phyloP scores from a whole-genome alignment of 179 eudicot genomes.

The Silene vulgaris region DNA sequence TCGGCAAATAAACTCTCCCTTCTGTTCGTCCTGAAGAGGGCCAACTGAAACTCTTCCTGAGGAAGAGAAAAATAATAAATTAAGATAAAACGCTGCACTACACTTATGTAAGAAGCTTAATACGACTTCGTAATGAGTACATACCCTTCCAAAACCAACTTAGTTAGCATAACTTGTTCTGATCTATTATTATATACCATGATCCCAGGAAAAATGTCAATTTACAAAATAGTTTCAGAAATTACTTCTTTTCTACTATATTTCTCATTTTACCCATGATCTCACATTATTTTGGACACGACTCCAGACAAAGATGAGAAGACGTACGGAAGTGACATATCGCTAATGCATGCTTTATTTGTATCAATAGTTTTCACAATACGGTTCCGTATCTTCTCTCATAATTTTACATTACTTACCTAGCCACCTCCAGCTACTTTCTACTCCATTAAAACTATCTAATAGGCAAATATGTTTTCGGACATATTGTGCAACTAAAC shows the following conservation, averaged over 20 bases:
- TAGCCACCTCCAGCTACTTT: too few relatives aligned
- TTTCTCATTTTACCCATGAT: neutral
- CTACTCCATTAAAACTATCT: neutral
- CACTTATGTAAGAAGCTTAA: slow-evolving; percentile 1
- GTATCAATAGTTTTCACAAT: neutral
- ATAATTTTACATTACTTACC: neutral
- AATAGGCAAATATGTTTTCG: neutral
- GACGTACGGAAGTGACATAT: neutral
- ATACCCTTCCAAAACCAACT: neutral
- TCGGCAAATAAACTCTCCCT: slow-evolving; percentile 98
- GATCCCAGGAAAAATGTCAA: too few relatives aligned
- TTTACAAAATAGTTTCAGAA: neutral
- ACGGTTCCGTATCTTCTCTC: neutral
- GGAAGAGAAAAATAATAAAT: slow-evolving; percentile 19
- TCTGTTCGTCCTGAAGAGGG: slow-evolving; percentile 92
- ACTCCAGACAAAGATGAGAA: neutral
- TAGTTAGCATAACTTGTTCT: slow-evolving; percentile 1
- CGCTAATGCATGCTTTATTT: neutral
- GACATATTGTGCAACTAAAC: neutral
- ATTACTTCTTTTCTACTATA: neutral
- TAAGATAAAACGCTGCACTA: neutral
- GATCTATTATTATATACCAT: neutral
- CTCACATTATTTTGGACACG: neutral
- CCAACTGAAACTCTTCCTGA: slow-evolving; percentile 95
- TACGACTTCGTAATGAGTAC: neutral